Conservation (phyloP, 169 alveolate species). For the Plasmodium malariae region DNA sequence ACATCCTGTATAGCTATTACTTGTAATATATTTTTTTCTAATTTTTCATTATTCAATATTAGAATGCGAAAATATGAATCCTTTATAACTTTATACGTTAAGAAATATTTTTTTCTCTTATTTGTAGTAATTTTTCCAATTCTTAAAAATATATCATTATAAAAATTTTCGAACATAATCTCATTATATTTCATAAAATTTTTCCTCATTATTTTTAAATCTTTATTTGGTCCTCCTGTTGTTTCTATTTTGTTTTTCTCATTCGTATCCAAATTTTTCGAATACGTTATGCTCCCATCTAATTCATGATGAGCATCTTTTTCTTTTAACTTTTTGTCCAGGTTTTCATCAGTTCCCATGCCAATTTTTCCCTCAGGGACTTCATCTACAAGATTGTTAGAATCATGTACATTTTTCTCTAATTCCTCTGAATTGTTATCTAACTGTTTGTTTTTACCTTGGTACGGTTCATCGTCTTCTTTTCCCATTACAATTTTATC, state of each 20-base stretch:
- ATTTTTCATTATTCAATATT: slow-evolving; percentile 55
- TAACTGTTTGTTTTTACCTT: no score
- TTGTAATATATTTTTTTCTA: slow-evolving; percentile 60
- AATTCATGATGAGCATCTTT: no score
- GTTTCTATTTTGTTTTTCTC: slow-evolving; percentile 5
- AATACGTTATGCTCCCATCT: not conserved
- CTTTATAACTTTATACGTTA: slow-evolving; percentile 60
- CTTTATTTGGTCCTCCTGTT: slow-evolving; percentile 33
- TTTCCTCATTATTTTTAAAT: slow-evolving; percentile 10
- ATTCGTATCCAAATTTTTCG: not conserved
- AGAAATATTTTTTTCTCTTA: slow-evolving; percentile 60
- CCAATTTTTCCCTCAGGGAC: no score
- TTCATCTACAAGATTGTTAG: no score
- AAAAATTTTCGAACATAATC: slow-evolving; percentile 10
- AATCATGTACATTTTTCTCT: no score
- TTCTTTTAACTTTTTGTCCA: no score
- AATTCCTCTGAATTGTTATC: no score
- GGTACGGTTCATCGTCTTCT: no score
- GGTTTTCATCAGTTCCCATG: no score
- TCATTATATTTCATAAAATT: slow-evolving; percentile 57
- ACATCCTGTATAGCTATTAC: slow-evolving; percentile 69
- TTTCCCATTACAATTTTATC: no score
- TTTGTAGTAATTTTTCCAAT: slow-evolving; percentile 66
- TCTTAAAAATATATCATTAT: slow-evolving; percentile 51
- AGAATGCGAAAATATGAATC: slow-evolving; percentile 61